phyloP scores from a whole-genome alignment of 108 stramenopile species.

The Fragilaria crotonensis region DNA sequence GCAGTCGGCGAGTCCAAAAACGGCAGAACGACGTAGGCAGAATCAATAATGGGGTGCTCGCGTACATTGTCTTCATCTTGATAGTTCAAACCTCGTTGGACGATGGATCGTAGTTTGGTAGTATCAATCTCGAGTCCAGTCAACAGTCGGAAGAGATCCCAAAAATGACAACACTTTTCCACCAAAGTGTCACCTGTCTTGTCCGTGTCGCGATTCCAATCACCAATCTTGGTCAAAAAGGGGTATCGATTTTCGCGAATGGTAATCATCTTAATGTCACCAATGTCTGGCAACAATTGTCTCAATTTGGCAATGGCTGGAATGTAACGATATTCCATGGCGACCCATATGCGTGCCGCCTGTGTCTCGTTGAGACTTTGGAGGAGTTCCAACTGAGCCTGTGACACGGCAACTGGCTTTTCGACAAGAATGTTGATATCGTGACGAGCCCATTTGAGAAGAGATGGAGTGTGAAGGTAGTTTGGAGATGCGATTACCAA shows the following conservation, averaged over 20 bases:
- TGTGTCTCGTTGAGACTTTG: conserved; percentile 20
- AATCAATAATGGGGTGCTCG: conserved; percentile 67
- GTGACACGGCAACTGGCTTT: conserved; percentile 74
- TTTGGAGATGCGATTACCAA: conserved; percentile 79
- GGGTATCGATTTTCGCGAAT: conserved; percentile 84
- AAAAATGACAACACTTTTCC: conserved; percentile 85
- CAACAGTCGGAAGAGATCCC: conserved; percentile 78
- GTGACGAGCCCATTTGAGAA: conserved; percentile 49
- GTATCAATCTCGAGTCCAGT: conserved; percentile 60
- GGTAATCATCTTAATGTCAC: conserved; percentile 70
- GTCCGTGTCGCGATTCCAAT: conserved; percentile 68
- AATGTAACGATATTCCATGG: conserved; percentile 87
- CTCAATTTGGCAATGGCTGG: conserved; percentile 72
- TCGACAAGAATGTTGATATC: conserved; percentile 67
- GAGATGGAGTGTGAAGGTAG: conserved; percentile 63
- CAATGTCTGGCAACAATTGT: conserved; percentile 54
- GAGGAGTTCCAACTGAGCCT: conserved; percentile 50
- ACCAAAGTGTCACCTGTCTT: conserved; percentile 79
- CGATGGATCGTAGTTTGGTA: conserved; percentile 24
- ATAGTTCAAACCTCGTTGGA: conserved; percentile 65
- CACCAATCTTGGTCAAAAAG: conserved; percentile 68
- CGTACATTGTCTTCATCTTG: conserved; percentile 45
- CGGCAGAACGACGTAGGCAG: conserved; percentile 70
- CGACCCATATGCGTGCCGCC: conserved; percentile 67
- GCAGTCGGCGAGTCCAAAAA: conserved; percentile 31